phyloP scores from a whole-genome alignment of 352 stramenopile genomes.

The Globisporangium ultimum region DNA sequence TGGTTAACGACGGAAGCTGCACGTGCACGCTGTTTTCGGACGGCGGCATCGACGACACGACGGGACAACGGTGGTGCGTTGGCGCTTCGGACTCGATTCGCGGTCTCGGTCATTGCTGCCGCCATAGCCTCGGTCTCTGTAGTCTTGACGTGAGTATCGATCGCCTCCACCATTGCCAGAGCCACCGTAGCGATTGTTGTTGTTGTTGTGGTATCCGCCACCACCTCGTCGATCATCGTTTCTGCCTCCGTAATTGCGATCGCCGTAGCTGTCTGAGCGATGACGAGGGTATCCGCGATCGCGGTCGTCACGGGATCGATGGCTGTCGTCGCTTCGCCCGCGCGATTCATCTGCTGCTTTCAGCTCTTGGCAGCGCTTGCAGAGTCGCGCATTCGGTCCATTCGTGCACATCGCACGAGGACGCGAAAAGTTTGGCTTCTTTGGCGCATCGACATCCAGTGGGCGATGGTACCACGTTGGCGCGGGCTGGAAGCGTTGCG shows the following conservation, averaged over 20 bases:
- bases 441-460: conserved; percentile 46
- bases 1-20: conserved; percentile 37
- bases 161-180: conserved; percentile 16
- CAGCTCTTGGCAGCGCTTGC: conserved; percentile 66
- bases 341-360: conserved; percentile 52
- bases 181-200: conserved; percentile 6
- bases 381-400: conserved; percentile 49
- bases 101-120: conserved; percentile 23
- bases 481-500: conserved; percentile 78
- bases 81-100: conserved; percentile 38
- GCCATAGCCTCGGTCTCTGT: conserved; percentile 26
- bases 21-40: conserved; percentile 46
- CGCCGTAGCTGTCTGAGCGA: conserved; percentile 11
- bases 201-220: conserved; percentile 19
- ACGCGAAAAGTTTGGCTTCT: conserved; percentile 52
- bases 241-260: conserved; percentile 4
- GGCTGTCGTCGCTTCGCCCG: conserved; percentile 14
- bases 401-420: conserved; percentile 57
- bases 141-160: conserved; percentile 20
- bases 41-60: conserved; percentile 54
- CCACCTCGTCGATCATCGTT: conserved; percentile 16
- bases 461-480: conserved; percentile 67
- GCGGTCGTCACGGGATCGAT: conserved; percentile 19
- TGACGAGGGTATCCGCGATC: conserved; percentile 3
- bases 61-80: conserved; percentile 21